A percentile compares a stretch with the other conserved stretches of the same genome.
Evolutionary conservation across 2,329 filamentous ascomycete species (phyloP).

Genomic region (Exutisphaerella laricina): DNA sequence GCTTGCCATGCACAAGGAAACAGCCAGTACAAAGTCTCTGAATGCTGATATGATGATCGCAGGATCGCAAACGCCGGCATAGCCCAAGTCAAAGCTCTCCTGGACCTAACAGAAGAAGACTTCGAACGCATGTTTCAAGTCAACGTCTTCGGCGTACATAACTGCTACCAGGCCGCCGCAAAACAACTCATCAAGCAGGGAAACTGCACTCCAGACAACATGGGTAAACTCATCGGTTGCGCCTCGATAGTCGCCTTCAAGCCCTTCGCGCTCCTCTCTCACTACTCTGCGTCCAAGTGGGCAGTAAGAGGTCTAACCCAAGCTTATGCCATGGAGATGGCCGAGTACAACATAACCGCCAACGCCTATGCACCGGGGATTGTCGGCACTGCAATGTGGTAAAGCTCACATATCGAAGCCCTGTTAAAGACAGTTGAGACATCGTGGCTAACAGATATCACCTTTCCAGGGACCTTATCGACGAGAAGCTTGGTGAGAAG

Average conservation of each 20-base stretch:
- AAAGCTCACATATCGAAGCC: too few relatives aligned
- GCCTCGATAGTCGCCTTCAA: slow-evolving; percentile 54
- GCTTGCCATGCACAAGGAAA: too few relatives aligned
- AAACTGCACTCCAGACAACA: slow-evolving; percentile 35
- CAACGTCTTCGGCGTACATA: slow-evolving; percentile 60
- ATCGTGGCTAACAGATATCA: too few relatives aligned
- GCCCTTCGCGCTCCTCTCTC: slow-evolving; percentile 52
- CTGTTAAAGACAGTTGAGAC: too few relatives aligned
- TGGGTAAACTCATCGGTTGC: slow-evolving; percentile 46
- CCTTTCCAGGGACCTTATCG: slow-evolving; percentile 64
- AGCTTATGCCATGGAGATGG: slow-evolving; percentile 61
- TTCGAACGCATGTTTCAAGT: slow-evolving; percentile 56
- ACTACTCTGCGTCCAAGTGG: slow-evolving; percentile 62
- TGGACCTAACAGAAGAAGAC: slow-evolving; percentile 55
- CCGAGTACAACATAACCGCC: slow-evolving; percentile 57
- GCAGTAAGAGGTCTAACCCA: slow-evolving; percentile 63
- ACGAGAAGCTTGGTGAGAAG: slow-evolving; percentile 52
- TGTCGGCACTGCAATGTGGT: slow-evolving; percentile 58
- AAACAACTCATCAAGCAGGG: slow-evolving; percentile 61
- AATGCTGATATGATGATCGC: too few relatives aligned
- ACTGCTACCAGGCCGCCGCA: slow-evolving; percentile 59
- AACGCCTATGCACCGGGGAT: slow-evolving; percentile 57
- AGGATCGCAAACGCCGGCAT: slow-evolving; percentile 59
- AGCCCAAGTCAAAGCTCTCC: slow-evolving; percentile 50
- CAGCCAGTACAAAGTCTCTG: too few relatives aligned